These are phyloP conservation scores for Malus asiatica DNA, from an alignment of 306 rosid genomes.

Conservation along the genomic window DNA sequence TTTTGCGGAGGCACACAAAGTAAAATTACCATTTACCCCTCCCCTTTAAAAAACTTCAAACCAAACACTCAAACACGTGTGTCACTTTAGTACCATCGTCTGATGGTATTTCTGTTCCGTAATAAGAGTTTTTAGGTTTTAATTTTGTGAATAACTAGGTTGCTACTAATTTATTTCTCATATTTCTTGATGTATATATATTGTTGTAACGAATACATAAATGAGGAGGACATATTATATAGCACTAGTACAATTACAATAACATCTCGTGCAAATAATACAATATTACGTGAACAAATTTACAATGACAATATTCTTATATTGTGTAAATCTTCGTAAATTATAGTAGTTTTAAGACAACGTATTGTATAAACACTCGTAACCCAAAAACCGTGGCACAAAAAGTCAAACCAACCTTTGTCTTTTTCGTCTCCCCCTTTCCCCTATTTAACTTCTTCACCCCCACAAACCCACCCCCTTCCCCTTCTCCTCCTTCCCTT, in stretches of 20 bases:
- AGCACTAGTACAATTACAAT: too few species aligned
- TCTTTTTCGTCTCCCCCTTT: background rate
- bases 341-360: background rate
- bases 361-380: background rate
- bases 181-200: too few species aligned
- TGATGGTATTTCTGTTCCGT: rapidly evolving
- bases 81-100: too few species aligned
- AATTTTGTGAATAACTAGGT: too few species aligned
- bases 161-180: too few species aligned
- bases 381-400: background rate
- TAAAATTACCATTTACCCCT: background rate
- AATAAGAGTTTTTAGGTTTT: too few species aligned
- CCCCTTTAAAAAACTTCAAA: background rate
- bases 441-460: conserved; percentile 49
- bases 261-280: too few species aligned
- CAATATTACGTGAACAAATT: background rate
- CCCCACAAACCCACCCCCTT: conserved; percentile 27
- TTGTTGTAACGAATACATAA: too few species aligned
- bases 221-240: background rate
- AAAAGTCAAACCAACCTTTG: conserved; percentile 25
- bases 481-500: conserved; percentile 16
- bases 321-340: too few species aligned
- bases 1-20: conserved; percentile 32
- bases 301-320: too few species aligned
- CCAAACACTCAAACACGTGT: background rate